Percentiles rank a stretch among this genome's conserved stretches.
These are phyloP conservation scores for Escovopsis weberi DNA, from an alignment of 2,329 filamentous ascomycete genomes.

Conservation along the genomic window DNA sequence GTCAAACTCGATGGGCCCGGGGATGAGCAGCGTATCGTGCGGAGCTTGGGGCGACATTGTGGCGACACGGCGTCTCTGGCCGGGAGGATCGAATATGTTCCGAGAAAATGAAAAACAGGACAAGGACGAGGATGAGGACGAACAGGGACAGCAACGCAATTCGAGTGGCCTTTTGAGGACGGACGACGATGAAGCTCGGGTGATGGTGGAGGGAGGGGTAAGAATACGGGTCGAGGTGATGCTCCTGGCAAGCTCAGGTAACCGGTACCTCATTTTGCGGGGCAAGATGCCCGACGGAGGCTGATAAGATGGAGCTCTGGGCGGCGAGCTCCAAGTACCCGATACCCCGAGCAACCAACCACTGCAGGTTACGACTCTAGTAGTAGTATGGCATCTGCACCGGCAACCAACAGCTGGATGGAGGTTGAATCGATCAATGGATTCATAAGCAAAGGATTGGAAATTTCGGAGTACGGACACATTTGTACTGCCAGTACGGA, in stretches of 20 bases:
- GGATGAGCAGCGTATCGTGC: conserved; percentile 73
- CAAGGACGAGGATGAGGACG: too few relatives aligned
- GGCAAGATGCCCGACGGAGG: background rate
- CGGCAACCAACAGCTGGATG: too few relatives aligned
- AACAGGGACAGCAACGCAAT: conserved; percentile 7
- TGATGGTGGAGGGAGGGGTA: conserved; percentile 18
- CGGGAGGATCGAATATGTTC: conserved; percentile 4
- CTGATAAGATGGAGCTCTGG: background rate
- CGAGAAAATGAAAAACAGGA: conserved; percentile 12
- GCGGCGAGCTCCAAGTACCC: too few relatives aligned
- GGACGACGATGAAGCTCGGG: conserved; percentile 1
- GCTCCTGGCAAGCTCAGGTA: too few relatives aligned
- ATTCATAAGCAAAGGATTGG: too few relatives aligned
- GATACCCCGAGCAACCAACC: too few relatives aligned
- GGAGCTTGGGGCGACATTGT: conserved; percentile 48
- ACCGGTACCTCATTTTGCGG: background rate
- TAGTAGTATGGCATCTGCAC: too few relatives aligned
- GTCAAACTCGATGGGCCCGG: conserved; percentile 95
- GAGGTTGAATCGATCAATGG: too few relatives aligned
- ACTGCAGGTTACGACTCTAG: too few relatives aligned
- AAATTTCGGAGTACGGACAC: too few relatives aligned
- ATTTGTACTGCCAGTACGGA: too few relatives aligned
- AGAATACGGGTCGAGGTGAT: too few relatives aligned
- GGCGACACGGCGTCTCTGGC: conserved; percentile 12
- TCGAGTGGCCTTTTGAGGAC: background rate